Evolutionary conservation across 2,329 filamentous ascomycete genomes (phyloP).

Genomic region (Fusarium sp.): DNA sequence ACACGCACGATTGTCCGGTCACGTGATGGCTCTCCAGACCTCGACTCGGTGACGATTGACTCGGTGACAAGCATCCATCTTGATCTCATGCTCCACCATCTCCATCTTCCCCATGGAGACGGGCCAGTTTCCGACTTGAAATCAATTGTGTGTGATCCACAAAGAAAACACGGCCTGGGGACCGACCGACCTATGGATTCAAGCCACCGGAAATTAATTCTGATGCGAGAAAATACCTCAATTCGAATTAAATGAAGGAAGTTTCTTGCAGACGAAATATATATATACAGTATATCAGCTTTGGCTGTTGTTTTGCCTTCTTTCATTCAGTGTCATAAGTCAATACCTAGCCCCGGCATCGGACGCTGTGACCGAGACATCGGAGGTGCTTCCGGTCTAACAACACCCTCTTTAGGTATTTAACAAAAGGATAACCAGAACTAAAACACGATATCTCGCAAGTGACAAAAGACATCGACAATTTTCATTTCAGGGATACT

Average conservation of each 20-base stretch:
- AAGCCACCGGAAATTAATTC: not conserved
- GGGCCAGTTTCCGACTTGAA: constrained; percentile 22
- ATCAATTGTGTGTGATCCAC: constrained; percentile 2
- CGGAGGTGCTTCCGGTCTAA: constrained; percentile 20
- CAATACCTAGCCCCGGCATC: constrained; percentile 9
- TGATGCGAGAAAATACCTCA: not conserved
- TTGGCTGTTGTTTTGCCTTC: too few species aligned
- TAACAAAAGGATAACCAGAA: not conserved
- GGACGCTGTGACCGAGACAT: constrained; percentile 19
- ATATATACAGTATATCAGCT: not conserved
- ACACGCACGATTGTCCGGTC: constrained; percentile 22
- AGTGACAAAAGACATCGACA: not conserved
- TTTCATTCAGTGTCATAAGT: not conserved
- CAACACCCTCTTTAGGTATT: too few species aligned
- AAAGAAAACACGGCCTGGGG: constrained; percentile 3
- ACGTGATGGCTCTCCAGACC: constrained; percentile 9
- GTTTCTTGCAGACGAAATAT: not conserved
- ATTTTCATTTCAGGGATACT: not conserved
- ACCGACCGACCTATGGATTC: not conserved
- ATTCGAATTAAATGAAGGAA: not conserved
- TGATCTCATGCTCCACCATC: too few species aligned
- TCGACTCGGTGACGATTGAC: too few species aligned
- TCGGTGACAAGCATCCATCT: too few species aligned
- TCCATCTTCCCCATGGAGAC: constrained; percentile 6
- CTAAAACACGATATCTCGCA: not conserved